Evolutionary conservation across 2,329 filamentous ascomycete species (phyloP).

Genomic region (Aspergillus sp.): DNA sequence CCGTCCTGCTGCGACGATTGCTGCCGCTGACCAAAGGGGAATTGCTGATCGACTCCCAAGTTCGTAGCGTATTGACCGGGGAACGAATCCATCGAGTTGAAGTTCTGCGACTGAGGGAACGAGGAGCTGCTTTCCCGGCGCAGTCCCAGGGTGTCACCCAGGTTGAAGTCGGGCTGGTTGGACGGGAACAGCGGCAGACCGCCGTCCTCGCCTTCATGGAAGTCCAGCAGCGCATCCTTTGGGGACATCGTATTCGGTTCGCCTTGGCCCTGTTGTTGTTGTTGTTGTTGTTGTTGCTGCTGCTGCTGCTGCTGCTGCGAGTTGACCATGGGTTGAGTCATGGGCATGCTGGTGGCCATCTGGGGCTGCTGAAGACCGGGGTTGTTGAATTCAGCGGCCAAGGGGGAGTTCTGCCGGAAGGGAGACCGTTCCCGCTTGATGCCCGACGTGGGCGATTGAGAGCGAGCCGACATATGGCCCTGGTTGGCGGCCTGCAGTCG

Average conservation of each 20-base stretch:
- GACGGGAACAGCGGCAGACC: constrained; percentile 68
- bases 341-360: constrained; percentile 39
- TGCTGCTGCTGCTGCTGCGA: constrained; percentile 25
- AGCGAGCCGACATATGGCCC: constrained; percentile 65
- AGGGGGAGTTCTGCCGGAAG: constrained; percentile 70
- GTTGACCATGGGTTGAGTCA: constrained; percentile 32
- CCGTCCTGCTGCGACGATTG: constrained; percentile 30
- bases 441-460: constrained; percentile 54
- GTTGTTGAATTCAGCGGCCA: constrained; percentile 49
- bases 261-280: constrained; percentile 32
- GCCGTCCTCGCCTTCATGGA: constrained; percentile 68
- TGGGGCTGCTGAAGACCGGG: constrained; percentile 40
- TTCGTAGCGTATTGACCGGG: constrained; percentile 42
- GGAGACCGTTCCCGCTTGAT: constrained; percentile 71
- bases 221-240: constrained; percentile 86
- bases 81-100: constrained; percentile 44
- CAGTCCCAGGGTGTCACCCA: constrained; percentile 38
- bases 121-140: constrained; percentile 36
- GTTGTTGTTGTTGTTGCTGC: constrained; percentile 23
- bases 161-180: constrained; percentile 54
- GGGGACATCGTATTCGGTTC: constrained; percentile 88
- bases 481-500: constrained; percentile 76
- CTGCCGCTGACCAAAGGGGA: constrained; percentile 41
- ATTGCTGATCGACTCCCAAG: constrained; percentile 52
- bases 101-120: constrained; percentile 35